A percentile compares a stretch with the other conserved stretches of the same genome.
Evolutionary conservation across 176 grass and related monocot species (phyloP).

Genomic region (Bolboschoenus planiculmis): DNA sequence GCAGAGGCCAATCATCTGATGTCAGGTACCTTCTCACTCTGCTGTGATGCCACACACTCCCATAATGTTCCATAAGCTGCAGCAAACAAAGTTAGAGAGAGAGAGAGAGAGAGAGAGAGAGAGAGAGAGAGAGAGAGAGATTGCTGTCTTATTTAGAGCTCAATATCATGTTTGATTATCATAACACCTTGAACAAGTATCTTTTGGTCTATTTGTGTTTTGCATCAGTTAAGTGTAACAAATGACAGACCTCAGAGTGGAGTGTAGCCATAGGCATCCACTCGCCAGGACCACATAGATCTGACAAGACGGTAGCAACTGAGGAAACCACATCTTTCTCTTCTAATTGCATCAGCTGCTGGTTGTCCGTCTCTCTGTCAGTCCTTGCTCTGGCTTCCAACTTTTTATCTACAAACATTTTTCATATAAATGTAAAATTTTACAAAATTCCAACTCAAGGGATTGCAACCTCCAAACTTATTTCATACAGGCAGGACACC

Average conservation of each 20-base stretch:
- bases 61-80: constrained; percentile 82
- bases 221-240: not conserved
- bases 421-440: not conserved
- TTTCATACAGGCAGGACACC: not conserved
- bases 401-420: constrained; percentile 38
- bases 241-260: constrained; percentile 64
- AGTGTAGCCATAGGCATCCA: constrained; percentile 87
- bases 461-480: not conserved
- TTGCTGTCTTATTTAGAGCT: not conserved
- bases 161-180: not conserved
- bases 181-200: not conserved
- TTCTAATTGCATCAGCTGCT: constrained; percentile 66
- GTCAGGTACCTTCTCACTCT: constrained; percentile 76
- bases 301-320: constrained; percentile 76
- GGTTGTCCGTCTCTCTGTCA: constrained; percentile 77
- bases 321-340: constrained; percentile 86
- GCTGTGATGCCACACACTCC: constrained; percentile 79
- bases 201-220: not conserved
- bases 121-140: not conserved
- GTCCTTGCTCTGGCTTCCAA: constrained; percentile 56
- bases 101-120: not conserved
- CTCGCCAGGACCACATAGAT: constrained; percentile 86
- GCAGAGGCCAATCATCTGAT: constrained; percentile 60
- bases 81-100: not conserved
- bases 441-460: not conserved